phyloP scores from a whole-genome alignment of 2,329 filamentous ascomycete genomes.

The Colletotrichum lini region DNA sequence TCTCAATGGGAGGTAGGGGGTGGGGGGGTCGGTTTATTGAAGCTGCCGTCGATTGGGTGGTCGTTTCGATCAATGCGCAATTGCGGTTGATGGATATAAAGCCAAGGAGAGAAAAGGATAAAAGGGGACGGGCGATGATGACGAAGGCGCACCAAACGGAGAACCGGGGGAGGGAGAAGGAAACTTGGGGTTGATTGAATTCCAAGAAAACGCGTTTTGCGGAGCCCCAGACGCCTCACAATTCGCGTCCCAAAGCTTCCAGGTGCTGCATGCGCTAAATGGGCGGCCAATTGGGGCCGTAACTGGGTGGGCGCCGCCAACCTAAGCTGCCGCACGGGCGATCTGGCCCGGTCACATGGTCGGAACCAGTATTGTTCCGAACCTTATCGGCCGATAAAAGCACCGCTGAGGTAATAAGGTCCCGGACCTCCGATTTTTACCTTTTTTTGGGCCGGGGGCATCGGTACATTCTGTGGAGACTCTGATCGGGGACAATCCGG shows the following conservation, averaged over 20 bases:
- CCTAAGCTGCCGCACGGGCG: constrained; percentile 16
- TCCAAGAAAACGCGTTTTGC: constrained; percentile 40
- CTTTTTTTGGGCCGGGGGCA: too few relatives aligned
- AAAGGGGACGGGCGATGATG: too few relatives aligned
- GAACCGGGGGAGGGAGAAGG: background rate
- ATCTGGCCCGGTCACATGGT: background rate
- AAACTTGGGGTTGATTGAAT: constrained; percentile 38
- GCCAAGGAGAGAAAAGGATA: too few relatives aligned
- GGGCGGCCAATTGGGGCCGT: constrained; percentile 18
- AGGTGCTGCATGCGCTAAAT: constrained; percentile 29
- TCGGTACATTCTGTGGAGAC: background rate
- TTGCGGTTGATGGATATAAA: background rate
- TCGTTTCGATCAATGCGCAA: constrained; percentile 1
- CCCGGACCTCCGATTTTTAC: too few relatives aligned
- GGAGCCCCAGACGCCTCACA: constrained; percentile 31
- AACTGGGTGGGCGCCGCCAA: too few relatives aligned
- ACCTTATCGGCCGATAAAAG: background rate
- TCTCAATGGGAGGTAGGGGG: background rate
- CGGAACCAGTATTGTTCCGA: background rate
- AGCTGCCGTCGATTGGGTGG: background rate
- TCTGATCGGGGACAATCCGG: background rate
- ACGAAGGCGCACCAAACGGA: background rate
- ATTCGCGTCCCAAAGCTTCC: constrained; percentile 39
- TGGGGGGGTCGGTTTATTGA: background rate
- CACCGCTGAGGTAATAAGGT: background rate